Percentiles rank a stretch among this genome's conserved stretches.
Conservation (phyloP, 1,284 basidiomycete species). For the Bjerkandera adusta region DNA sequence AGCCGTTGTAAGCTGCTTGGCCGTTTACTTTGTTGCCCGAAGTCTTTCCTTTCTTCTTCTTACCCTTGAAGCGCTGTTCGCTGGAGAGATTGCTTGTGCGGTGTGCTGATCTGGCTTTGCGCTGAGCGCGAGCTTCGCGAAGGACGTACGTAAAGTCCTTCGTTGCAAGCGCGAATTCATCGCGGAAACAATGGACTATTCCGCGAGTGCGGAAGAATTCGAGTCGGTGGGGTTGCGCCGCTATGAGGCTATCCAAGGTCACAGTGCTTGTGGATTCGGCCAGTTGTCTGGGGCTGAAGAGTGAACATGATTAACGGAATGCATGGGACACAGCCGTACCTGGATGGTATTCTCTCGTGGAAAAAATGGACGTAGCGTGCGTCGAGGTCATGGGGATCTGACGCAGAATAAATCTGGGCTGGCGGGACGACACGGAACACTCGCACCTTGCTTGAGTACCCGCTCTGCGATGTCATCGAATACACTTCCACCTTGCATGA, state of each 20-base stretch:
- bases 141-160: constrained; percentile 78
- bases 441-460: constrained; percentile 71
- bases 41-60: constrained; percentile 43
- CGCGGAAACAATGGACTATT: constrained; percentile 81
- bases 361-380: constrained; percentile 87
- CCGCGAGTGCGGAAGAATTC: constrained; percentile 82
- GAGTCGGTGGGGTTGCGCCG: constrained; percentile 63
- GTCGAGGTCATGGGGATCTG: constrained; percentile 73
- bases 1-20: constrained; percentile 63
- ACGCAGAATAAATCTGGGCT: neutral
- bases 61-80: constrained; percentile 43
- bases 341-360: constrained; percentile 86
- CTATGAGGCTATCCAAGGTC: constrained; percentile 73
- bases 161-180: constrained; percentile 69
- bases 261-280: constrained; percentile 76
- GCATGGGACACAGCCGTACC: constrained; percentile 59
- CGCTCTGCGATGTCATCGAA: constrained; percentile 83
- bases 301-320: constrained; percentile 35
- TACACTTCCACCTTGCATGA: constrained; percentile 86
- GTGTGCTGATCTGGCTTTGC: constrained; percentile 60
- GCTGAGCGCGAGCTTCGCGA: constrained; percentile 65
- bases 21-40: constrained; percentile 48
- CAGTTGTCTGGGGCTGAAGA: constrained; percentile 53
- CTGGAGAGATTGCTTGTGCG: constrained; percentile 33
- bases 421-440: constrained; percentile 2